Evolutionary conservation across 2,329 filamentous ascomycete species (phyloP), one percentile per base, ranked within the genome.

Genomic region (Hypoxylon sp.): DNA sequence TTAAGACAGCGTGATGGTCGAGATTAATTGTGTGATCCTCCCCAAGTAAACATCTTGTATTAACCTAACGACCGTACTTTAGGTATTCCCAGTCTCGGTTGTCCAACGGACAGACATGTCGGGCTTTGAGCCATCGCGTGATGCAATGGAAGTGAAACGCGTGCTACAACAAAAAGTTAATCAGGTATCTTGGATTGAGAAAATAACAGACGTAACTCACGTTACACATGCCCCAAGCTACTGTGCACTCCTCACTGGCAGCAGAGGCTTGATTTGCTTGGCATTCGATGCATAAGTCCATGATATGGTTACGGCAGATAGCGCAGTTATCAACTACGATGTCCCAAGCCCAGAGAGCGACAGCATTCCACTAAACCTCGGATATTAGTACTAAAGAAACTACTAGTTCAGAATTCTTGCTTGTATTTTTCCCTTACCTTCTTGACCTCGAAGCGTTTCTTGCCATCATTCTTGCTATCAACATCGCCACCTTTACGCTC

Each of bases 131-230:
- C 96, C 96, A 99, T 82, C 96, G 90, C 11, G 96, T 98, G 79
- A 99, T 99, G 85, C 96, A 99, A 84, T 99, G 96, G 84, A 99
- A 99, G 83, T 99, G 96, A 87, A 99, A 99, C 31, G 96, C 96
- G 79, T 99, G 96, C 96, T 99, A 77, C 6, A 67, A 67, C 22
- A 37, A 67, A 17, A 31, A 44, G 73, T 86, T 76, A 86, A 84
- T 69, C 42, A 46, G 17, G 33, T 22, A 55, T 48, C 4, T 50
- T 24, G 19, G 14, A 26, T 35, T 31, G 59, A 10, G 42, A 50
- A 17, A 50, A 17, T 26, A 64, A 26, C 14, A 24, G 33, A 13
- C 2, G 9, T 46, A n/a, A 86, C 93, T 82, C 83, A 98, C 96
- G 79, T 99, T 99, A 87, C 96, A 99, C 71, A 98, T 98, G 61